These are phyloP conservation scores for Mimosa bimucronata DNA, from an alignment of 306 rosid species.

Conservation along the genomic window DNA sequence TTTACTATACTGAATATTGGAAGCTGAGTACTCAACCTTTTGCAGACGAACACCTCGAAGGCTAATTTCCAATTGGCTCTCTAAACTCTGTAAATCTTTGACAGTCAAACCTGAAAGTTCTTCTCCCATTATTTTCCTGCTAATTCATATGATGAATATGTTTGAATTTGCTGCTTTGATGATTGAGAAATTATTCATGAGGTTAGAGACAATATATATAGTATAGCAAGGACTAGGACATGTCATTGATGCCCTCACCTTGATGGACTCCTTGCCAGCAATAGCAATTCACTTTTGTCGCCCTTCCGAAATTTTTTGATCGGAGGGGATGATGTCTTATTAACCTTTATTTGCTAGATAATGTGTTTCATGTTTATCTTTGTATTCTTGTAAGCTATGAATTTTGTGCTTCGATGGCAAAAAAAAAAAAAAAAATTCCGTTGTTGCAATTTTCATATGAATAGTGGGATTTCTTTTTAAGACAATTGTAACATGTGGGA, in stretches of 20 bases:
- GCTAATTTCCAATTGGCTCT: conserved; percentile 65
- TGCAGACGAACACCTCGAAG: conserved; percentile 60
- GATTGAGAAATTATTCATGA: not conserved
- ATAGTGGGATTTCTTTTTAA: no score
- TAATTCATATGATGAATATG: conserved; percentile 5
- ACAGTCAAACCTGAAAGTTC: conserved; percentile 60
- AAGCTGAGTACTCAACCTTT: conserved; percentile 43
- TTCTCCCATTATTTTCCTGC: conserved; percentile 75
- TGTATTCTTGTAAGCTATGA: not conserved
- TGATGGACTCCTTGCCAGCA: not conserved
- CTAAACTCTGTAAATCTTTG: conserved; percentile 61
- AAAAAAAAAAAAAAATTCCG: no score
- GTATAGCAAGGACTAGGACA: not conserved
- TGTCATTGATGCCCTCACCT: not conserved
- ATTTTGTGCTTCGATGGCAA: no score
- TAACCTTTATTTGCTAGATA: conserved; percentile 5
- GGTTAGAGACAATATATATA: not conserved
- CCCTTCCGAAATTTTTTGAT: not conserved
- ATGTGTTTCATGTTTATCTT: conserved; percentile 5
- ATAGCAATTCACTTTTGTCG: not conserved
- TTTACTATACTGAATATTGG: not conserved
- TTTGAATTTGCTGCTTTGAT: not conserved
- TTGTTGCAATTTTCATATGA: not conserved
- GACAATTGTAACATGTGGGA: no score
- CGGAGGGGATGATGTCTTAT: not conserved